Conservation (phyloP, 345 rosid genomes). For the Heritiera fomes region DNA sequence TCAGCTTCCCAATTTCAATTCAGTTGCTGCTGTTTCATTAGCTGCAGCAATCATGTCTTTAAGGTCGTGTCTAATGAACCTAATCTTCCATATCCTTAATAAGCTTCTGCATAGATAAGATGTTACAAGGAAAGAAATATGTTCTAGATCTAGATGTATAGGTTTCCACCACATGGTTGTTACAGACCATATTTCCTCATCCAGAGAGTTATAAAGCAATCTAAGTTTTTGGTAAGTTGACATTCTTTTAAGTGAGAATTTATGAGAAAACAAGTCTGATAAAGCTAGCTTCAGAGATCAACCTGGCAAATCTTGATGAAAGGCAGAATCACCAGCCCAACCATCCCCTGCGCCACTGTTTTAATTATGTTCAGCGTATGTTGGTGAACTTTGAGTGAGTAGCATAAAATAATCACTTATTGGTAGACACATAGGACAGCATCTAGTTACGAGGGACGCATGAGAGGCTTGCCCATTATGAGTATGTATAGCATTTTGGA, state of each 20-base stretch:
- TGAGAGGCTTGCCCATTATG: background rate
- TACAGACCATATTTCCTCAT: background rate
- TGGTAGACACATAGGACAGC: background rate
- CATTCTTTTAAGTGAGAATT: background rate
- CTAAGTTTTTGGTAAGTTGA: background rate
- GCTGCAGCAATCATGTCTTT: constrained; percentile 96
- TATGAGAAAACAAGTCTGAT: background rate
- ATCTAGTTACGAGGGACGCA: background rate
- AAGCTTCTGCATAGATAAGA: background rate
- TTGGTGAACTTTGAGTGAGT: background rate
- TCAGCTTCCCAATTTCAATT: constrained; percentile 93
- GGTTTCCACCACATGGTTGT: background rate
- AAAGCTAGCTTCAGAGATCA: background rate
- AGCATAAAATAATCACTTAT: background rate
- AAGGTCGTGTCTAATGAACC: constrained; percentile 37
- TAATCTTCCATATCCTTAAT: background rate
- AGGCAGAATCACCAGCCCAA: background rate
- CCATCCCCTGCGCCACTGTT: background rate
- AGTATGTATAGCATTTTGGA: background rate
- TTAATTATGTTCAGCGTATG: background rate
- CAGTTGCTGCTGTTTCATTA: constrained; percentile 85
- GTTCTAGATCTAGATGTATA: background rate
- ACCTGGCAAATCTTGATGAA: background rate
- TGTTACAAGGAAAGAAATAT: background rate
- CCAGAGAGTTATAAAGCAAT: background rate